Base-by-base conservation (phyloP, 306 rosid species). In the Quercus agrifolia region DNA sequence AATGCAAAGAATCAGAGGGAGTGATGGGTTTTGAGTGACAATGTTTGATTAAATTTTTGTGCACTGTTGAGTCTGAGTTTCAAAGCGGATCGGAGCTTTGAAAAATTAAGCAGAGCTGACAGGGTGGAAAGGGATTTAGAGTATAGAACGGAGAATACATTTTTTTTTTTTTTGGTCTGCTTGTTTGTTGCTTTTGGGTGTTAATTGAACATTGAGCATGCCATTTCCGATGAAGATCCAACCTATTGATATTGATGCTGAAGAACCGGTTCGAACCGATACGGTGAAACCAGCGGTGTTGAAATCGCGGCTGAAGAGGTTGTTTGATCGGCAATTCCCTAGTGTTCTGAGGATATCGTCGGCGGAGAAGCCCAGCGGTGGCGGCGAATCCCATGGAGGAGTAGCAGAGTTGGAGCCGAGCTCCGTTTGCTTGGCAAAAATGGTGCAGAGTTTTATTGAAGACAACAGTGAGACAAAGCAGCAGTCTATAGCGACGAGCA, bases 181-280 rank as follows among this genome's bases (percentile, higher is more conserved):
- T 38, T 38, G 46, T 38, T 38, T 38, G 46, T 38, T 38, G 46
- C 46, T 7, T 38, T 38, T 38, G 46, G 46, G 46, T 38, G 46
- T 38, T 38, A 38, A 38, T 41, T 7, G 49, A 30, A 67, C 52
- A 30, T 27, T 41, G 28, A 12, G 59, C 70, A 90, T 89, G 92
- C 93, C 98, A 3, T 88, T 86, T 85, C 92, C 98, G 85, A 87
- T 93, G 99, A 95, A 91, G 94, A 90, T 95, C 90, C 98, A 91
- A 78, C 99, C 99, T 0, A 85, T 95, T 33, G 93, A 91, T 74
- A 70, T 87, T 80, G 93, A 93, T 81, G 51, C 92, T 46, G 87
- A 82, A 66, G 97, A 87, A 35, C 76, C 72, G 78, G 79, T 68
- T 35, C 90, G 97, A 28, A 78, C 79, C 78, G 97, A 95, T 74